Base-by-base conservation (phyloP, 2,329 filamentous ascomycete species). In the Raffaelea arxii region DNA sequence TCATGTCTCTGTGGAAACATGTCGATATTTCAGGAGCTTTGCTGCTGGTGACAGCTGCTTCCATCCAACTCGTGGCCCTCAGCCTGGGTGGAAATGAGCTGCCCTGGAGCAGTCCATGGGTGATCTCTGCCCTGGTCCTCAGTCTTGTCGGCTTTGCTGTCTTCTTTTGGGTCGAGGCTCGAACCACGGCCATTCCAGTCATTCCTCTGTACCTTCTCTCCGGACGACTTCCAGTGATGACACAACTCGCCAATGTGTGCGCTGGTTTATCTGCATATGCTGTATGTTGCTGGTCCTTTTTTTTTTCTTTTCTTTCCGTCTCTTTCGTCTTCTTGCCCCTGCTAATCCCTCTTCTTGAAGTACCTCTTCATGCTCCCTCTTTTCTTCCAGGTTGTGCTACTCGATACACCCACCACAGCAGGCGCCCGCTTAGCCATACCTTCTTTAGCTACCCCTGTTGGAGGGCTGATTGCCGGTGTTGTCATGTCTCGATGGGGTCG, bases 351-450 rank as follows among this genome's bases (percentile, higher is more conserved):
- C n/a, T n/a, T n/a, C n/a, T n/a, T n/a, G n/a, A n/a, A 75, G 70
- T 77, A 84, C 52, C 66, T 85, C 16, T 86, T 86, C 64, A 82
- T 82, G 56, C 71, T 82, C 1, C 83, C 83, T 0, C 65, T 86
- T 5, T 86, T 82, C 63, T 86, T 84, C 57, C 80, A 84, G 54
- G 77, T 77, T 0, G 78, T 84, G 6, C 69, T 82, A 3, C 62
- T 77, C 2, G 80, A 84, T 49, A 77, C 77, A 0, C 75, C 82
- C 0, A 79, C 80, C 0, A 69, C 70, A 14, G 82, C 82, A 1
- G 82, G 82, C 1, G 71, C 78, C 6, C 74, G 81, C 2, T 72
- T 86, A 6, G 73, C 79, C 0, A 73, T 80, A 2, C 77, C 82
- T 2, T 82, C 79, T 0, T 56, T 84, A 10, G 78, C 75, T 0